Evolutionary conservation across 192 early-diverging fungal species (phyloP).

Genomic region (Linnemannia zychae): DNA sequence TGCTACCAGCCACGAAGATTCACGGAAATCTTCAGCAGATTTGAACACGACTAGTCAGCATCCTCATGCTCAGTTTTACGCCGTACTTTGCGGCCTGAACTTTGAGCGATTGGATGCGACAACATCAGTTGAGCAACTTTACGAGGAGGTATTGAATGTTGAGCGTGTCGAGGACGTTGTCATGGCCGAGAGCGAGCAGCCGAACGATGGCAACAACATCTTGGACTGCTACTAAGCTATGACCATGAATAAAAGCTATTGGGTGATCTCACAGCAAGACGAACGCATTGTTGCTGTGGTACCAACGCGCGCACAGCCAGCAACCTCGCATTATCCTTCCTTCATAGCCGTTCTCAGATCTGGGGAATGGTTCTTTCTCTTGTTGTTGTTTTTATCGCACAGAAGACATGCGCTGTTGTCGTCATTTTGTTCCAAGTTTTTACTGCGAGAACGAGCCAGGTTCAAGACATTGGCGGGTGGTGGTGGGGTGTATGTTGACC

Average conservation of each 20-base stretch:
- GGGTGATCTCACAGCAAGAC: background rate
- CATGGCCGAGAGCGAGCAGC: constrained; percentile 57
- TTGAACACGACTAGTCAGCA: constrained; percentile 7
- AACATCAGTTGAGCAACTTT: constrained; percentile 63
- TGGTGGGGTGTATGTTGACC: background rate
- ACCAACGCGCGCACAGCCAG: constrained; percentile 2
- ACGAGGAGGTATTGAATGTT: constrained; percentile 66
- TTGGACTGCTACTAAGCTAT: constrained; percentile 52
- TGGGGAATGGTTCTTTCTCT: background rate
- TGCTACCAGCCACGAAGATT: background rate
- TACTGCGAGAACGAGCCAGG: background rate
- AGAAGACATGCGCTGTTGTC: background rate
- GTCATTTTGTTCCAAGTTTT: background rate
- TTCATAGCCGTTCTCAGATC: background rate
- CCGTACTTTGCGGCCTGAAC: constrained; percentile 46
- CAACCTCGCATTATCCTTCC: no score
- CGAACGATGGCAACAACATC: constrained; percentile 52
- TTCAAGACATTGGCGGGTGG: background rate
- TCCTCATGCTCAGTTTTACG: constrained; percentile 48
- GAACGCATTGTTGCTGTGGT: background rate
- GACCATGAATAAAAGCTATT: background rate
- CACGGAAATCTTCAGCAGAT: background rate
- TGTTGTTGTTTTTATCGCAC: background rate
- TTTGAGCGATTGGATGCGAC: constrained; percentile 60
- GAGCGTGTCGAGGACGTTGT: constrained; percentile 56